Conservation (phyloP, 2,329 filamentous ascomycete species). For the Colletotrichum kahawae region DNA sequence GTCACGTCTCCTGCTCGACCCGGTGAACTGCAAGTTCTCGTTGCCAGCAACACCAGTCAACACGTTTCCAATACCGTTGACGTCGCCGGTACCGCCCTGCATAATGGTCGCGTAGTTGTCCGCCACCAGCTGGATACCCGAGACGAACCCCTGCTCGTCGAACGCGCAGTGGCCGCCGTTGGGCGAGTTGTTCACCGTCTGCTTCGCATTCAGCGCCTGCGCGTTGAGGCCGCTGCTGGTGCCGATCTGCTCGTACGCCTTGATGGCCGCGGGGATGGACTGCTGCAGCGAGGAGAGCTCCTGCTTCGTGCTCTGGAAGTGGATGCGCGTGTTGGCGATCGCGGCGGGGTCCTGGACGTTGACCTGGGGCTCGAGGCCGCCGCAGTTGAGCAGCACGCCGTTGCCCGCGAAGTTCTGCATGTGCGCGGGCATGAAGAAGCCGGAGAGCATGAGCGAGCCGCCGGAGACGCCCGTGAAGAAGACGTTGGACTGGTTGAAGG, state of each 20-base stretch:
- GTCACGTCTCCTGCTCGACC: slow-evolving; percentile 5
- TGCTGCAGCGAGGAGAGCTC: slow-evolving; percentile 55
- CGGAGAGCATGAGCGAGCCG: slow-evolving; percentile 56
- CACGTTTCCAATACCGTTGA: slow-evolving; percentile 54
- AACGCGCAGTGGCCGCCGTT: slow-evolving; percentile 64
- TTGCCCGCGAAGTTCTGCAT: slow-evolving; percentile 54
- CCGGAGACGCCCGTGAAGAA: slow-evolving; percentile 65
- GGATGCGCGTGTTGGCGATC: slow-evolving; percentile 52
- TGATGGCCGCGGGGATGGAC: slow-evolving; percentile 54
- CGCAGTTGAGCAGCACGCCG: slow-evolving; percentile 62
- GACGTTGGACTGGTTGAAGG: slow-evolving; percentile 56
- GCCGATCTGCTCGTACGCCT: slow-evolving; percentile 56
- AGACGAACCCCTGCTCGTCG: slow-evolving; percentile 57
- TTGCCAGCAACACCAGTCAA: slow-evolving; percentile 53
- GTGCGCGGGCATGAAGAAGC: slow-evolving; percentile 63
- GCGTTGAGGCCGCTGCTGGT: slow-evolving; percentile 45
- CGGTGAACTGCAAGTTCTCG: slow-evolving; percentile 47
- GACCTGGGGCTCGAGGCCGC: slow-evolving; percentile 58
- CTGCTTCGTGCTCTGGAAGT: slow-evolving; percentile 60
- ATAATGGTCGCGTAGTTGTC: slow-evolving; percentile 58
- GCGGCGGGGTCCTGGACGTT: slow-evolving; percentile 48
- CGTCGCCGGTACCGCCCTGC: slow-evolving; percentile 54
- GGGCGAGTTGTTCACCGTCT: slow-evolving; percentile 63
- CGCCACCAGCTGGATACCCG: slow-evolving; percentile 62
- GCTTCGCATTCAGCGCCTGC: slow-evolving; percentile 51